Evolutionary conservation across 2,329 filamentous ascomycete genomes (phyloP).

Genomic region (Apiospora arundinis): DNA sequence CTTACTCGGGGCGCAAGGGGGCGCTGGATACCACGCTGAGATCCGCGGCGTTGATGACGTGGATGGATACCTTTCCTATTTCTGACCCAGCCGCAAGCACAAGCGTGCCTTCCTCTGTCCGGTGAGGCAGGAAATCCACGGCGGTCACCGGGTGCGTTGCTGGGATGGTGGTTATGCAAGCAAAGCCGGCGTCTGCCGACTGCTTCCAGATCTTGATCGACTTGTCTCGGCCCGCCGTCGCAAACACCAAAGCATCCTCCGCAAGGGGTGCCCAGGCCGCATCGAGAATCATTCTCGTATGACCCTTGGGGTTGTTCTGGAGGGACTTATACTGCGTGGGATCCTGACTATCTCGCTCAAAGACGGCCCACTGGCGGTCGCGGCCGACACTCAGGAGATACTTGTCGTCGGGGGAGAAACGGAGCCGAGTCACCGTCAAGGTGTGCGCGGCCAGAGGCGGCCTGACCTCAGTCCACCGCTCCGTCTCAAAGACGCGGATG

Average conservation of each 20-base stretch:
- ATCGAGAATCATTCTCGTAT: slow-evolving; percentile 91
- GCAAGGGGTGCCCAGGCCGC: slow-evolving; percentile 77
- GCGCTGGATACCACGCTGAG: slow-evolving; percentile 46
- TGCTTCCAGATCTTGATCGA: slow-evolving; percentile 73
- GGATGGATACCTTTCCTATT: slow-evolving; percentile 53
- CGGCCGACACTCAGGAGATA: slow-evolving; percentile 87
- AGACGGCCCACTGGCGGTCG: slow-evolving; percentile 91
- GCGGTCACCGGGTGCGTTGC: slow-evolving; percentile 71
- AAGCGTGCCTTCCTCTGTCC: slow-evolving; percentile 37
- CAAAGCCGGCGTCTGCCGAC: slow-evolving; percentile 44
- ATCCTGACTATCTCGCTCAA: slow-evolving; percentile 49
- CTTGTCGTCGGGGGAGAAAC: slow-evolving; percentile 77
- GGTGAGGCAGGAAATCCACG: slow-evolving; percentile 65
- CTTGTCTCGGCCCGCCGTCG: slow-evolving; percentile 91
- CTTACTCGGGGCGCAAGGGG: slow-evolving; percentile 48
- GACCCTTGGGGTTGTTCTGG: slow-evolving; percentile 79
- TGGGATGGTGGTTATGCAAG: slow-evolving; percentile 59
- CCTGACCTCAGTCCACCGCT: slow-evolving; percentile 84
- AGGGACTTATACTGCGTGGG: slow-evolving; percentile 59
- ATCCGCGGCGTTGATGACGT: slow-evolving; percentile 47
- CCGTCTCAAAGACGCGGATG: slow-evolving; percentile 87
- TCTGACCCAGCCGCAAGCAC: slow-evolving; percentile 66
- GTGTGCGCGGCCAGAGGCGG: slow-evolving; percentile 85
- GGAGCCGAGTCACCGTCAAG: slow-evolving; percentile 81
- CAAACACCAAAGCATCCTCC: slow-evolving; percentile 63